A percentile compares a stretch with the other conserved stretches of the same genome.
Conservation (phyloP, 2,329 filamentous ascomycete species). For the Fusarium napiforme region DNA sequence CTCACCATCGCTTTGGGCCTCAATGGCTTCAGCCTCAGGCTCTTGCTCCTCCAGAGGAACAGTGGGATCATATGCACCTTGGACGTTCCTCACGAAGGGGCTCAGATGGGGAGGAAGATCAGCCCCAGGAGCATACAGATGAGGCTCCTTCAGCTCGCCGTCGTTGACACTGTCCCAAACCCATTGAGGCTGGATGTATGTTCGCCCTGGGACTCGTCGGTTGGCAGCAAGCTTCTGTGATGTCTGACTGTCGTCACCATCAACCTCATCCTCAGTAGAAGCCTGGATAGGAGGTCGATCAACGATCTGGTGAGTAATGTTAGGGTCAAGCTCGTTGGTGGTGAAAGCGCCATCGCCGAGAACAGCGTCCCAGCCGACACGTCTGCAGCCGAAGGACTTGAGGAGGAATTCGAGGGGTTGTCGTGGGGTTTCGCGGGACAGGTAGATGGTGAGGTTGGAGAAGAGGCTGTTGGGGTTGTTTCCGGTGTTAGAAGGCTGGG, state of each 20-base stretch:
- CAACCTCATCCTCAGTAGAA: slow-evolving; percentile 58
- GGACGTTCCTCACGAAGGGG: slow-evolving; percentile 89
- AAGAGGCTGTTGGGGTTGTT: slow-evolving; percentile 81
- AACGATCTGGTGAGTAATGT: slow-evolving; percentile 96
- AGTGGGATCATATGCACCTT: slow-evolving; percentile 92
- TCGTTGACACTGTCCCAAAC: slow-evolving; percentile 98
- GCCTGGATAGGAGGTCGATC: slow-evolving; percentile 83
- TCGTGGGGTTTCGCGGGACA: slow-evolving; percentile 92
- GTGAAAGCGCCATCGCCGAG: slow-evolving; percentile 94
- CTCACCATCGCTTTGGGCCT: slow-evolving; percentile 69
- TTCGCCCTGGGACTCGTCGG: slow-evolving; percentile 86
- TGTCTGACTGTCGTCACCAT: slow-evolving; percentile 70
- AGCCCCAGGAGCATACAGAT: slow-evolving; percentile 89
- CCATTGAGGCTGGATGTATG: slow-evolving; percentile 97
- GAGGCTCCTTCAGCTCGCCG: slow-evolving; percentile 84
- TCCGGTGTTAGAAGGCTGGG: slow-evolving; percentile 77
- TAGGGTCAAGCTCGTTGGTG: slow-evolving; percentile 84
- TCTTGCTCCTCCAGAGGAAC: slow-evolving; percentile 88
- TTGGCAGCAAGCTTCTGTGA: slow-evolving; percentile 68
- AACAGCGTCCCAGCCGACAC: slow-evolving; percentile 92
- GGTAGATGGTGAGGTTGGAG: slow-evolving; percentile 87
- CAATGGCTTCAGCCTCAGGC: slow-evolving; percentile 83
- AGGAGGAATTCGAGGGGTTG: slow-evolving; percentile 93
- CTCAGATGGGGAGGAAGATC: slow-evolving; percentile 93
- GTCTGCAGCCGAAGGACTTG: slow-evolving; percentile 93